Evolutionary conservation across 768 basidiomycete species (phyloP), one percentile per base, ranked within the genome.

Genomic region (Collybiopsis luxurians): DNA sequence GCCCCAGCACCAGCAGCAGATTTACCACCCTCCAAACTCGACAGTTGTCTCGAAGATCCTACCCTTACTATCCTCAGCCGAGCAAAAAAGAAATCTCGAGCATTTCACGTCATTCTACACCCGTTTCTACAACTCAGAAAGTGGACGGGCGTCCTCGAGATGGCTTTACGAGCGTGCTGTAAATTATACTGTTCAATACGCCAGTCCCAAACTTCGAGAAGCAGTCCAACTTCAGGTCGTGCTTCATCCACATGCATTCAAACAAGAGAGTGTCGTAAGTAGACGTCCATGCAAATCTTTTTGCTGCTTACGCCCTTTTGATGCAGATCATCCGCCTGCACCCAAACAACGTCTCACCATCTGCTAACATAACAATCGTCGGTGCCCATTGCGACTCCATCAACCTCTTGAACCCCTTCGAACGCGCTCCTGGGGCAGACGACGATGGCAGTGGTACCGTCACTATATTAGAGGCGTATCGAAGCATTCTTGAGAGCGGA

Each of bases 21-120:
- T 42, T 21, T 42, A 42, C 17, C 40, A 42, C 19, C 1, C 57
- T 15, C 57, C 59, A 0, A 63, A 59, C 46, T 63, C 62, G 0
- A 56, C 59, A 1, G 40, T 60, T n/a, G 62, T 63, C 1, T 15
- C 54, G 3, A 28, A n/a, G 1, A 39, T 63, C 15, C 17, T 60
- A 9, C n/a, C 57, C 6, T 15, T 48, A 12, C 57, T 60, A 15
- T 45, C 57, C 3, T 56, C 54, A 6, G 70, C 71, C 0, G 82
- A 79, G 19, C 78, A 79, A 13, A 69, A 66, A 60, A 72, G 69
- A 44, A 75, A 80, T 50, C 69, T 85, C 0, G 63, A 73, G 51
- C 71, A 71, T 55, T 80, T 85, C 60, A 72, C 79, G 2, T 76
- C 76, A 56, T 85, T 79, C 67, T 62, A 68, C 19, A 84, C 79